Evolutionary conservation across 2,329 filamentous ascomycete species (phyloP).

Genomic region (Mycogone perniciosa): DNA sequence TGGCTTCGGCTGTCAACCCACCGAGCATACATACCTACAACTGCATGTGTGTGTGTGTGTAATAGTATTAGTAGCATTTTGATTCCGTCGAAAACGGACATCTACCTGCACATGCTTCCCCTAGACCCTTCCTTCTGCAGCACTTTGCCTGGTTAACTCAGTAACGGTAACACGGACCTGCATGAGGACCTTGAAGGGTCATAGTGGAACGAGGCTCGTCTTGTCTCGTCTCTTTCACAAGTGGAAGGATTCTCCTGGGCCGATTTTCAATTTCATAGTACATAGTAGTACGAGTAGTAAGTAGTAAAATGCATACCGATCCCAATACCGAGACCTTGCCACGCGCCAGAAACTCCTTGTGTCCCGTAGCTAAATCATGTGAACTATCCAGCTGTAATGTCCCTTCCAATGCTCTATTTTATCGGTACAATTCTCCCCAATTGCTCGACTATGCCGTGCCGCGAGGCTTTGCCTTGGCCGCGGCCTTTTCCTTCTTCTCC

Average conservation of each 20-base stretch:
- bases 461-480: conserved; percentile 79
- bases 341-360: conserved; percentile 11
- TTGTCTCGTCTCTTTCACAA: too few relatives aligned
- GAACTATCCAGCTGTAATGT: not conserved
- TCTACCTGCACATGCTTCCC: too few relatives aligned
- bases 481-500: conserved; percentile 92
- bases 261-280: too few relatives aligned
- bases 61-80: too few relatives aligned
- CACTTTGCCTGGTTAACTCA: too few relatives aligned
- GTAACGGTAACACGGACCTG: not conserved
- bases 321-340: not conserved
- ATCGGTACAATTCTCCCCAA: not conserved
- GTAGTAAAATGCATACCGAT: too few relatives aligned
- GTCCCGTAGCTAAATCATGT: conserved; percentile 7
- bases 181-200: not conserved
- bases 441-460: conserved; percentile 34
- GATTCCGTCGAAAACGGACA: too few relatives aligned
- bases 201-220: too few relatives aligned
- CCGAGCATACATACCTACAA: not conserved
- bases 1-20: too few relatives aligned
- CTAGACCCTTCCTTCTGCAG: too few relatives aligned
- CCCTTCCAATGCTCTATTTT: not conserved
- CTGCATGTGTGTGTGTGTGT: not conserved
- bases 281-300: too few relatives aligned
- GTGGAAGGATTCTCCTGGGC: too few relatives aligned